Base-by-base conservation (phyloP, 805 yeast genomes). In the Candida cerambycidarum region DNA sequence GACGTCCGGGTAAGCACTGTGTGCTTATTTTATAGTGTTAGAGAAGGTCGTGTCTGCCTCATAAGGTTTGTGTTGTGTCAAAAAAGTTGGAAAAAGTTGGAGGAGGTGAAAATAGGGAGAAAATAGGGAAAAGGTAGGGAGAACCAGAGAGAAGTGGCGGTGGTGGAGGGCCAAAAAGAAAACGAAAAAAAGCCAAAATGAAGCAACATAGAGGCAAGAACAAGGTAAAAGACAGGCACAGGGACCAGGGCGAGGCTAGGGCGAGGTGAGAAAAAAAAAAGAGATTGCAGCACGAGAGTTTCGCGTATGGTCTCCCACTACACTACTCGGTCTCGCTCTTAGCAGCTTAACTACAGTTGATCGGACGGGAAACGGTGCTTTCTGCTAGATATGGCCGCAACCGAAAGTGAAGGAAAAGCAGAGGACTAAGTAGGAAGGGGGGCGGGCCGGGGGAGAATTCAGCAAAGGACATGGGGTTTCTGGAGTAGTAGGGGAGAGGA, bases 361-460 rank as follows among this genome's bases (percentile, higher is more conserved):
- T 73, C 78, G 78, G 78, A 73, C 78, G 78, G 78, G 78, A 73
- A 74, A 71, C 75, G 76, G 76, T 73, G 76, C 74, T 73, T 72
- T 74, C 78, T 68, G 70, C 75, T 71, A 67, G 78, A 71, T 74
- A 71, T 73, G 78, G 78, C 77, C 78, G 77, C 75, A 72, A 71
- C 77, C 75, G 72, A 61, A 45, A 58, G 39, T 14, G 13, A 10
- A 3, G 16, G 24, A 34, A 21, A 24, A 17, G 13, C 15, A 38
- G 39, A 2, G 5, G 17, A 14, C 34, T 34, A 33, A 10, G 29
- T 38, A 17, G 19, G 13, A 28, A 21, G 29, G 29, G 29, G 29
- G 29, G 29, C 29, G 29, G 32, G 38, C 33, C 27, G 32, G 38
- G 28, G 32, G 32, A 19, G 9, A 13, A 5, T 9, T n/a, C 7